These are phyloP conservation scores for Neurospora sp. DNA, from an alignment of 495 filamentous ascomycete genomes.

Conservation along the genomic window DNA sequence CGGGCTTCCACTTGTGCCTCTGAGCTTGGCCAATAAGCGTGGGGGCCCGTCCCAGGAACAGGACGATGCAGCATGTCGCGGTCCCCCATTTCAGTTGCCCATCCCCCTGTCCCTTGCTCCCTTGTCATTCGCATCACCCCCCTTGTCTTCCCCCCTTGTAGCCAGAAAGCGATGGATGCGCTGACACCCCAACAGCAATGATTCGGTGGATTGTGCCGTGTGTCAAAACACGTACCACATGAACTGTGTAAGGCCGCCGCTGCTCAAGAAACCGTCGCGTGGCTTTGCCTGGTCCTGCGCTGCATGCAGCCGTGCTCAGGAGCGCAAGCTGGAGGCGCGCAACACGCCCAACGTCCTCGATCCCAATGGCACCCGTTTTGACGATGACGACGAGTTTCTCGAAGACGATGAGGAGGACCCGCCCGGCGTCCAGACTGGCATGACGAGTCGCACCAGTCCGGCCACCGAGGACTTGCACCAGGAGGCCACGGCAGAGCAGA, in stretches of 20 bases:
- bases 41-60: neutral
- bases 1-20: neutral
- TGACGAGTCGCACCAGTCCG: conserved; percentile 49
- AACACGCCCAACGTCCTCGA: conserved; percentile 61
- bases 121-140: neutral
- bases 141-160: conserved; percentile 1
- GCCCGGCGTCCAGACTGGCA: conserved; percentile 51
- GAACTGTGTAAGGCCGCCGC: conserved; percentile 86
- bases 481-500: conserved; percentile 79
- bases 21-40: neutral
- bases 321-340: conserved; percentile 82
- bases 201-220: conserved; percentile 95
- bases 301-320: conserved; percentile 86
- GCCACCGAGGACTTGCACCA: conserved; percentile 45
- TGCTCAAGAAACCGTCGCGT: conserved; percentile 93
- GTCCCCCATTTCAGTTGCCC: conserved; percentile 9
- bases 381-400: conserved; percentile 27
- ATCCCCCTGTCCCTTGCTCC: neutral
- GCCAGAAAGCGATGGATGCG: neutral
- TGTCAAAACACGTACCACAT: conserved; percentile 96
- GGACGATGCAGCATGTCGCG: neutral
- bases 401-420: conserved; percentile 73
- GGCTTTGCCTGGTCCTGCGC: conserved; percentile 98
- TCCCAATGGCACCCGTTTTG: conserved; percentile 5
- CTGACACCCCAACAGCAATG: conserved; percentile 49